Evolutionary conservation across 2,329 filamentous ascomycete genomes (phyloP), one percentile per base, ranked within the genome.

Genomic region (Byssothecium circinans): DNA sequence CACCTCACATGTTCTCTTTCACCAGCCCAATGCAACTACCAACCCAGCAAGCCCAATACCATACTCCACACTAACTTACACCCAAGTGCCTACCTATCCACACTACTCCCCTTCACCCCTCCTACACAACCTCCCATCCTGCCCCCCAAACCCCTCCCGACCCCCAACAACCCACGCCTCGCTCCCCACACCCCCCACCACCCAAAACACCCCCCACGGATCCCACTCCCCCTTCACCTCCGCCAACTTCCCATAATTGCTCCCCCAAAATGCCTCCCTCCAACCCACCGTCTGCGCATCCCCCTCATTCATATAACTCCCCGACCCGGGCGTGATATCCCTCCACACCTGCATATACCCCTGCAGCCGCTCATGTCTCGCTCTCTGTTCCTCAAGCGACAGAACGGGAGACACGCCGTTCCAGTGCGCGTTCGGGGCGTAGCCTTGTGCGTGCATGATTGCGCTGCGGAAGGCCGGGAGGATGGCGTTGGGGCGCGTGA

Each of bases 231-330:
- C 45, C 54, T 66, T 67, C 1, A 67, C 46, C 3, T 17, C 33
- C n/a, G 41, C 11, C 44, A 68, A 42, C 23, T 52, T 32, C 32
- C 23, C 49, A 49, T 67, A 67, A 41, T 65, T 58, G 1, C 11
- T 25, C 22, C 65, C 63, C 35, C 49, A 68, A 35, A 64, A 65
- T 3, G 49, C 54, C 0, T 52, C 23, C 43, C 61, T 58, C 54
- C 56, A 67, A 20, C 47, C 45, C 49, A 52, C 50, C 37, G 62
- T 60, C 54, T 62, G 61, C 47, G 57, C 58, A 53, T 65, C 61
- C 10, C 60, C 62, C 20, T 66, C 64, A 41, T 65, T 65, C 30
- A 62, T 53, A 52, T 65, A 65, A 42, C 51, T 54, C 33, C 62
- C 61, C 27, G 49, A 45, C 6, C 52, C 56, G 0, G 53, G 54